phyloP scores from a whole-genome alignment of 495 filamentous ascomycete genomes.

The Neurospora sp. region DNA sequence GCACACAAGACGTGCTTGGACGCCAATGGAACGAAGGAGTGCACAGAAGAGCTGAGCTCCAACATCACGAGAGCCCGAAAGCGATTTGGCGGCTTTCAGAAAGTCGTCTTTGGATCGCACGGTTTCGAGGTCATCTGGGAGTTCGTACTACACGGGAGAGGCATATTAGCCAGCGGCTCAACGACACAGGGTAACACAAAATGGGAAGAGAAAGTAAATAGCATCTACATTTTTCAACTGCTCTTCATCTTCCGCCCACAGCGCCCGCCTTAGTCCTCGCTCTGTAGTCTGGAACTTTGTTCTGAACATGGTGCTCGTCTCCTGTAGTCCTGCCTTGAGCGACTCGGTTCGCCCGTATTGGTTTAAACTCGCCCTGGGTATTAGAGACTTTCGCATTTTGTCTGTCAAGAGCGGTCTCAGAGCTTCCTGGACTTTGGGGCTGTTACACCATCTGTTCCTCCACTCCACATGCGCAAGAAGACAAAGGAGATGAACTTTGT shows the following conservation, averaged over 20 bases:
- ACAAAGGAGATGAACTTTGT: conserved; percentile 80
- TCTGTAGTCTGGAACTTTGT: conserved; percentile 58
- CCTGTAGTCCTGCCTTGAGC: conserved; percentile 66
- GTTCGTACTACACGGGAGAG: conserved; percentile 29
- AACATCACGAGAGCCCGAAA: conserved; percentile 76
- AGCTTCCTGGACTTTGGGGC: conserved; percentile 48
- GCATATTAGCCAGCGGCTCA: conserved; percentile 13
- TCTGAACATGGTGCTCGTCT: conserved; percentile 57
- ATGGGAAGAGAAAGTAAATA: conserved; percentile 8
- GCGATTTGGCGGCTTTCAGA: conserved; percentile 47
- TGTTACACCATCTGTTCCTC: conserved; percentile 86
- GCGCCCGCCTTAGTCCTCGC: conserved; percentile 55
- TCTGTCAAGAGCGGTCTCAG: conserved; percentile 51
- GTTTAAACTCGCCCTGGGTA: conserved; percentile 49
- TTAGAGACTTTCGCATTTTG: conserved; percentile 51
- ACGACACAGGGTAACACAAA: not conserved
- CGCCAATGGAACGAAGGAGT: conserved; percentile 62
- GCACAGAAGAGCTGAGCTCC: conserved; percentile 88
- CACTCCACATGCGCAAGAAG: conserved; percentile 62
- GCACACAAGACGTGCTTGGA: conserved; percentile 83
- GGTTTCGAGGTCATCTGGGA: conserved; percentile 43
- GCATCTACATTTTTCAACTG: conserved; percentile 44
- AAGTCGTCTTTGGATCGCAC: conserved; percentile 60
- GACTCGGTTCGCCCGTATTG: conserved; percentile 63
- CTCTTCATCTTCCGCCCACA: conserved; percentile 59